Evolutionary conservation across 2,329 filamentous ascomycete genomes (phyloP).

Genomic region (Cordyceps javanica): DNA sequence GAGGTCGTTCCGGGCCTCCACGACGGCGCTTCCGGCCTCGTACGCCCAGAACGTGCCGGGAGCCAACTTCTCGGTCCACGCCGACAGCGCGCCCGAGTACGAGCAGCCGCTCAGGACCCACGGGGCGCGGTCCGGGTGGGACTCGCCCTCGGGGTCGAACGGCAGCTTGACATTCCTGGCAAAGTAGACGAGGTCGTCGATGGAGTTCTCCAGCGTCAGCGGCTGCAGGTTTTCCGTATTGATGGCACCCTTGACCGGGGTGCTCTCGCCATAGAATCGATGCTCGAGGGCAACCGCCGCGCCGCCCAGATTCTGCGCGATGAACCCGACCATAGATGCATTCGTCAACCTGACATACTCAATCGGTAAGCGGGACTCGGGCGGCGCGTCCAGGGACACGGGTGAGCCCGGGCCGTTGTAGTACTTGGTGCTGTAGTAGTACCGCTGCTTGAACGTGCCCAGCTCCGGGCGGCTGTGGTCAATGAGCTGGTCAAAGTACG

Average conservation of each 20-base stretch:
- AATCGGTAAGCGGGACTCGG: constrained; percentile 55
- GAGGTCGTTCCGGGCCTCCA: constrained; percentile 67
- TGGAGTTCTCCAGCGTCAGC: constrained; percentile 69
- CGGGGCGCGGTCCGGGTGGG: constrained; percentile 58
- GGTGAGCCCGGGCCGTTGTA: constrained; percentile 72
- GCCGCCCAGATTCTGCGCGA: constrained; percentile 61
- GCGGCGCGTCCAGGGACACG: constrained; percentile 60
- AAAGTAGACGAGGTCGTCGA: constrained; percentile 73
- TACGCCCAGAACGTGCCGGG: constrained; percentile 70
- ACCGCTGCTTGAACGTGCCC: constrained; percentile 62
- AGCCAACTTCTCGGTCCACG: constrained; percentile 65
- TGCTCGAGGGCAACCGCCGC: constrained; percentile 70
- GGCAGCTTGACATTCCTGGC: constrained; percentile 62
- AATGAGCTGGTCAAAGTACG: constrained; percentile 47
- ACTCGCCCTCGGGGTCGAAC: constrained; percentile 56
- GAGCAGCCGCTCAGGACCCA: constrained; percentile 75
- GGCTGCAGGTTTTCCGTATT: constrained; percentile 66
- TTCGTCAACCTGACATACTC: constrained; percentile 61
- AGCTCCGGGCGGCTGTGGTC: constrained; percentile 51
- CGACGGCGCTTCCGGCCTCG: constrained; percentile 72
- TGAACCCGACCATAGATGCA: constrained; percentile 59
- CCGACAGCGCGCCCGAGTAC: constrained; percentile 70
- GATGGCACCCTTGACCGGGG: constrained; percentile 48
- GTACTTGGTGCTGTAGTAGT: constrained; percentile 71
- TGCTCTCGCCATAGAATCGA: constrained; percentile 73